Evolutionary conservation across 2,329 filamentous ascomycete genomes (phyloP).

Genomic region (Colletotrichum falcatum): DNA sequence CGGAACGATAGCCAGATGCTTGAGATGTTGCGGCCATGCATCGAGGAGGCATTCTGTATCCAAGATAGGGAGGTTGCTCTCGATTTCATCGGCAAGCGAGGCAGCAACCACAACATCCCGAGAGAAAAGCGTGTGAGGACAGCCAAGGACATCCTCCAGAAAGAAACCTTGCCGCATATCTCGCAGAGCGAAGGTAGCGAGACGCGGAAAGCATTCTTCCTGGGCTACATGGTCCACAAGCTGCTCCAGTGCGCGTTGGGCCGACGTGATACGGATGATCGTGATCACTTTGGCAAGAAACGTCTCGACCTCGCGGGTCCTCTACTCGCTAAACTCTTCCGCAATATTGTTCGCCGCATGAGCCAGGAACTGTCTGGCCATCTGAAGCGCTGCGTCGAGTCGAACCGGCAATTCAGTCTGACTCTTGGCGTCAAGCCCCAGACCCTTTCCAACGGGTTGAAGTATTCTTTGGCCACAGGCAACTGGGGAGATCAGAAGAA

Average conservation of each 20-base stretch:
- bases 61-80: slow-evolving; percentile 95
- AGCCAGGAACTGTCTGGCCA: slow-evolving; percentile 92
- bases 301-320: slow-evolving; percentile 94
- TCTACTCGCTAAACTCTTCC: slow-evolving; percentile 95
- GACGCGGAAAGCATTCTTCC: slow-evolving; percentile 96
- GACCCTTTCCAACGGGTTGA: slow-evolving; percentile 92
- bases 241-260: slow-evolving; percentile 93
- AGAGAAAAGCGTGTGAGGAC: slow-evolving; percentile 91
- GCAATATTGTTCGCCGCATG: slow-evolving; percentile 89
- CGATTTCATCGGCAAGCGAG: slow-evolving; percentile 95
- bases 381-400: slow-evolving; percentile 91
- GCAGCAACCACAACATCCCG: slow-evolving; percentile 70
- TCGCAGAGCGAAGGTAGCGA: slow-evolving; percentile 95
- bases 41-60: slow-evolving; percentile 96
- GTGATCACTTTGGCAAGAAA: slow-evolving; percentile 99
- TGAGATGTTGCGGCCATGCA: slow-evolving; percentile 96
- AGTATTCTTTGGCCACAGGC: slow-evolving; percentile 96
- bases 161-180: slow-evolving; percentile 96
- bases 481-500: slow-evolving; percentile 99
- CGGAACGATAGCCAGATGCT: slow-evolving; percentile 96
- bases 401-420: slow-evolving; percentile 88
- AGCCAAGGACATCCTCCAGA: slow-evolving; percentile 94
- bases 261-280: slow-evolving; percentile 92
- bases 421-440: slow-evolving; percentile 91
- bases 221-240: slow-evolving; percentile 99